A percentile compares a stretch with the other conserved stretches of the same genome.
Evolutionary conservation across 2,329 filamentous ascomycete genomes (phyloP).

Genomic region (Colletotrichum agaves): DNA sequence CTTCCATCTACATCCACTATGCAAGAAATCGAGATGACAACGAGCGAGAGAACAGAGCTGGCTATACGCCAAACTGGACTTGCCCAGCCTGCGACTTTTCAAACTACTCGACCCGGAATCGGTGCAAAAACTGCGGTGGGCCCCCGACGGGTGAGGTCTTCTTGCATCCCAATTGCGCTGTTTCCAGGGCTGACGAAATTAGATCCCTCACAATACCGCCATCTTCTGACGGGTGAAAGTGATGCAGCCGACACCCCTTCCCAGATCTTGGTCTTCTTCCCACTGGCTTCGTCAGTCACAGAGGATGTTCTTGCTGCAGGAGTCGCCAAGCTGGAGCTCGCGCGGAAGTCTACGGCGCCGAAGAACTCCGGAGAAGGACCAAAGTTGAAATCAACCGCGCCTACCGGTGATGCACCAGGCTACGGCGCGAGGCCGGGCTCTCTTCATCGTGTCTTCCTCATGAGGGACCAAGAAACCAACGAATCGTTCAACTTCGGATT

Average conservation of each 20-base stretch:
- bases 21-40: constrained; percentile 49
- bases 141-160: constrained; percentile 21
- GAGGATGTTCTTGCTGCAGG: constrained; percentile 80
- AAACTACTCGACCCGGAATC: constrained; percentile 51
- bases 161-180: neutral
- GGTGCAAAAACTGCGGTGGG: constrained; percentile 52
- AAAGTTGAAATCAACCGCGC: constrained; percentile 70
- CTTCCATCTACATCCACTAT: constrained; percentile 54
- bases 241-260: constrained; percentile 69
- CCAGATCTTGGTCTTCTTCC: constrained; percentile 80
- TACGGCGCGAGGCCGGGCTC: constrained; percentile 78
- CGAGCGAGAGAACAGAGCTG: constrained; percentile 44
- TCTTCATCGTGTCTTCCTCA: constrained; percentile 79
- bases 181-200: neutral
- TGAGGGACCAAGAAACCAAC: constrained; percentile 76
- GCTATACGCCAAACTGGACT: constrained; percentile 47
- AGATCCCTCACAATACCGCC: constrained; percentile 32
- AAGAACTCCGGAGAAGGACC: constrained; percentile 57
- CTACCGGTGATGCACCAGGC: constrained; percentile 65
- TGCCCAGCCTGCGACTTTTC: constrained; percentile 49
- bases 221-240: constrained; percentile 58
- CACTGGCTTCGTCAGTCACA: constrained; percentile 74
- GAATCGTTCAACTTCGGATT: constrained; percentile 86
- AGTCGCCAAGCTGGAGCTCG: constrained; percentile 76
- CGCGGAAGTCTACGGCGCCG: constrained; percentile 62